These are phyloP conservation scores for Orychophragmus violaceus DNA, from an alignment of 345 rosid species.

Conservation along the genomic window DNA sequence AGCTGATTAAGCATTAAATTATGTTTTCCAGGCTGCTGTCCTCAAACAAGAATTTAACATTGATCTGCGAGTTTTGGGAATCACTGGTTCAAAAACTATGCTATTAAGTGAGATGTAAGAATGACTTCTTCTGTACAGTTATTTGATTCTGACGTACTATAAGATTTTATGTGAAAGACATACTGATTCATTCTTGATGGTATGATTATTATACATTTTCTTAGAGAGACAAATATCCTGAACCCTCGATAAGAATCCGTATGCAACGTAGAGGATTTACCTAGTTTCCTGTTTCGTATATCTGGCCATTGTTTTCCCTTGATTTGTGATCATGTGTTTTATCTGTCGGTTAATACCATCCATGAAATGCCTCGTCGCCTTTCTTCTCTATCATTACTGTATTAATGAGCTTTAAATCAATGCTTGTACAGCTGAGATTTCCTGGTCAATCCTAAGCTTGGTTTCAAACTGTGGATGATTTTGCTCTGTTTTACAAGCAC, in stretches of 20 bases:
- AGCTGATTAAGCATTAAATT: not conserved
- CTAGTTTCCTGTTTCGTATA: not conserved
- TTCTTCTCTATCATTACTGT: not conserved
- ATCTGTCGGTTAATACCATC: not conserved
- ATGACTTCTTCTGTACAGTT: not conserved
- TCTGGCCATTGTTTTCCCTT: not conserved
- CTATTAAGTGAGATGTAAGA: constrained; percentile 83
- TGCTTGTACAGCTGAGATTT: too few relatives aligned
- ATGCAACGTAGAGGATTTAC: not conserved
- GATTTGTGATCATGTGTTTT: not conserved
- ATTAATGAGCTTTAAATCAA: not conserved
- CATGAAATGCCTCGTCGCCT: not conserved
- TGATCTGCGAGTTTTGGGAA: constrained; percentile 95
- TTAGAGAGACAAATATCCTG: not conserved
- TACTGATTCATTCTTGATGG: not conserved
- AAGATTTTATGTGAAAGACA: constrained; percentile 25
- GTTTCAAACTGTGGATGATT: constrained; percentile 31
- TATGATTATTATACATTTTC: not conserved
- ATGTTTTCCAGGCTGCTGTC: constrained; percentile 58
- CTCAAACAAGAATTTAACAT: constrained; percentile 98
- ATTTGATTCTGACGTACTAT: not conserved
- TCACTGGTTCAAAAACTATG: constrained; percentile 73
- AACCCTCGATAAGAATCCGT: not conserved
- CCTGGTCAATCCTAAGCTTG: too few relatives aligned
- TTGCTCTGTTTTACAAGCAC: not conserved